Base-by-base conservation (phyloP, 176 grass and related monocot species). In the Triticum timopheevii region DNA sequence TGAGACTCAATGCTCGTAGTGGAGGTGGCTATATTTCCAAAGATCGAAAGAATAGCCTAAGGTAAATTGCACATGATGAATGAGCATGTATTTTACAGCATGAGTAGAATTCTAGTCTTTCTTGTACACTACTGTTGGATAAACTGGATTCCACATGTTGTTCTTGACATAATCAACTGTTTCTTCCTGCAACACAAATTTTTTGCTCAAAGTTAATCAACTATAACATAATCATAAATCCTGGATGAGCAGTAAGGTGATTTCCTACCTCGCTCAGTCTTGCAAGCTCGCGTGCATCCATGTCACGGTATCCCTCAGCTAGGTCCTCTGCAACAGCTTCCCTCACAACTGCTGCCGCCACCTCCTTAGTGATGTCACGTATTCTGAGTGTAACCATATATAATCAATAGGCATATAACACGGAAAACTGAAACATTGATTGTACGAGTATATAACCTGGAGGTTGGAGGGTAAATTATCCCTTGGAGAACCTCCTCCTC, bases 281-380 rank as follows among this genome's bases (percentile, higher is more conserved):
- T 91, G 85, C 82, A 92, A 99, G 97, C 61, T 99, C 94, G 65
- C 87, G 81, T 78, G 90, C 83, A 90, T 99, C 97, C 94, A 93
- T 99, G 67, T 90, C 89, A 88, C 94, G 94, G 69, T 96, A 99
- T 79, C 97, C 97, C 84, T 99, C 97, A 34, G 92, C 92, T 81
- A 96, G 83, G 90, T 99, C 94, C 85, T 99, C 94, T 83, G 81
- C 91, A 88, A 99, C 87, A 63, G 97, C 97, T 87, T 99, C 97
- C 79, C 76, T 96, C 75, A 94, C 88, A 61, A 96, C 92, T 84
- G 97, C 94, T 76, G 97, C 92, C 44, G 97, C 94, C 45, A 96
- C 97, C 83, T 96, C 97, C 85, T 94, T 94, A 13, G 94, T 99
- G 80, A 99, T 99, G 79, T 99, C 90, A 78, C 94, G 91, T 85